These are phyloP conservation scores for Mollisiaceae sp. DNA, from an alignment of 2,329 filamentous ascomycete species.

Conservation along the genomic window DNA sequence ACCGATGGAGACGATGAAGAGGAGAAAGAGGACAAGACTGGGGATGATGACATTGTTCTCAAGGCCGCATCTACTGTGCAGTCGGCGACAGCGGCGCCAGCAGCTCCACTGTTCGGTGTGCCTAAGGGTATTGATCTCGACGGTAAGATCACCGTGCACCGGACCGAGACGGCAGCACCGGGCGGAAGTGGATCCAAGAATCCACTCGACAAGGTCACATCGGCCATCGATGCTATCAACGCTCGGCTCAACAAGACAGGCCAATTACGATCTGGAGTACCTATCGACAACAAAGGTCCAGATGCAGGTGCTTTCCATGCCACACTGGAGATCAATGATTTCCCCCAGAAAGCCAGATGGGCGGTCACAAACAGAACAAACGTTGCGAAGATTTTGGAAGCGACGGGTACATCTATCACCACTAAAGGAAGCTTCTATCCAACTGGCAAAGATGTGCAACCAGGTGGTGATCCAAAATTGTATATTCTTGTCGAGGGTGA, in stretches of 20 bases:
- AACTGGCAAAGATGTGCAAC: conserved; percentile 76
- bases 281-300: conserved; percentile 97
- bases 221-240: conserved; percentile 91
- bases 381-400: conserved; percentile 95
- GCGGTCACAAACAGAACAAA: conserved; percentile 98
- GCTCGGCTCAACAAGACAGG: conserved; percentile 87
- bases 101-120: conserved; percentile 48
- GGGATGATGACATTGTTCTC: conserved; percentile 73
- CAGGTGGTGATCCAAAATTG: conserved; percentile 84
- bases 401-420: conserved; percentile 93
- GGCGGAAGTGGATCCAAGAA: conserved; percentile 54
- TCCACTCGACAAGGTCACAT: conserved; percentile 82
- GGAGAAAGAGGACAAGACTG: conserved; percentile 71
- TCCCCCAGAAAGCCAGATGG: conserved; percentile 98
- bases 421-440: conserved; percentile 94
- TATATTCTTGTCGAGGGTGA: conserved; percentile 98
- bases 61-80: conserved; percentile 70
- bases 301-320: conserved; percentile 97
- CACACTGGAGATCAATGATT: conserved; percentile 98
- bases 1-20: conserved; percentile 86
- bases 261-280: conserved; percentile 87
- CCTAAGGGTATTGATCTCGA: conserved; percentile 65
- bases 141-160: conserved; percentile 75
- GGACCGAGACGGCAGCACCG: conserved; percentile 61
- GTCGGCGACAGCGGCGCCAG: conserved; percentile 54